These are phyloP conservation scores for Nakaseomyces nivariensis DNA, from an alignment of 1,139 yeast genomes.

Conservation along the genomic window DNA sequence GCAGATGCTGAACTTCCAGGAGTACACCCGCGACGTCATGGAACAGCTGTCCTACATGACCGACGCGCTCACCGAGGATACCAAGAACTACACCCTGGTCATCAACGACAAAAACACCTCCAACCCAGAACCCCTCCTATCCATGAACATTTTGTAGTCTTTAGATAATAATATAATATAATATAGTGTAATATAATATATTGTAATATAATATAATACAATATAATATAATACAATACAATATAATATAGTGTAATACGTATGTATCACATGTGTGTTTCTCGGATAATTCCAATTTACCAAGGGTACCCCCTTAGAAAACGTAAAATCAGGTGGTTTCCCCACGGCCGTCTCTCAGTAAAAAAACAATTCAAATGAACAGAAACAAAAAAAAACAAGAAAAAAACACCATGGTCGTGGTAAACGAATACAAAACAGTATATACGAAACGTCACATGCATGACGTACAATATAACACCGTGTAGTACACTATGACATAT, in stretches of 20 bases:
- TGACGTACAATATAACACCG: not conserved
- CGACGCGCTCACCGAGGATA: not conserved
- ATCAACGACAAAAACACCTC: not conserved
- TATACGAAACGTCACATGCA: not conserved
- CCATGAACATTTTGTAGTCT: not conserved
- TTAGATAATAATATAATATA: too few species aligned
- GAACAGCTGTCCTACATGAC: not conserved
- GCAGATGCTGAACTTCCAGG: slow-evolving; percentile 1
- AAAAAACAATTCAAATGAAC: too few species aligned
- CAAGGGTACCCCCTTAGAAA: too few species aligned
- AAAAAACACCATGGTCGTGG: too few species aligned
- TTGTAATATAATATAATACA: not conserved
- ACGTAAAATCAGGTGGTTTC: too few species aligned
- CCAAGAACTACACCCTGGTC: not conserved
- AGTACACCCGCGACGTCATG: slow-evolving; percentile 2
- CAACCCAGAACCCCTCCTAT: not conserved
- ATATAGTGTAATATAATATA: not conserved
- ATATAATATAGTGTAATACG: too few species aligned
- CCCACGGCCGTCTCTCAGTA: too few species aligned
- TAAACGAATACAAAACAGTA: too few species aligned
- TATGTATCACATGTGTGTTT: too few species aligned
- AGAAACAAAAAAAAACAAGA: too few species aligned
- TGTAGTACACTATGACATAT: not conserved
- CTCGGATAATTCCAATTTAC: too few species aligned
- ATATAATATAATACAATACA: too few species aligned